Conservation (phyloP, 2,329 filamentous ascomycete genomes). For the Nectriaceae sp. region DNA sequence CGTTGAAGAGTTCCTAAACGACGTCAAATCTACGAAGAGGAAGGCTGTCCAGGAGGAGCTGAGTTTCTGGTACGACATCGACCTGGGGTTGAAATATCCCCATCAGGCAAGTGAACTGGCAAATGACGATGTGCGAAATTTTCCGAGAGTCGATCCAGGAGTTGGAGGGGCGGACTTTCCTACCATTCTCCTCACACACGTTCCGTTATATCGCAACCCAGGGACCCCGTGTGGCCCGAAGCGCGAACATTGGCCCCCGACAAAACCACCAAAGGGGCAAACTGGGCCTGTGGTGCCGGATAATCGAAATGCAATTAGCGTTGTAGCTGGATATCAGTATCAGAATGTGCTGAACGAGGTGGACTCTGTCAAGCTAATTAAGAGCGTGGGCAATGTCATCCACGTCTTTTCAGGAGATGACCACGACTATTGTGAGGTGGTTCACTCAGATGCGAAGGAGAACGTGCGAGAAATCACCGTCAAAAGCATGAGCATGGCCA, state of each 20-base stretch:
- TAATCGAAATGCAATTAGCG: conserved; percentile 74
- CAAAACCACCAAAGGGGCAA: conserved; percentile 61
- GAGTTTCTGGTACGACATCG: conserved; percentile 61
- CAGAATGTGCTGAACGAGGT: conserved; percentile 85
- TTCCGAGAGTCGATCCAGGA: conserved; percentile 41
- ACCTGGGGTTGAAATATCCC: conserved; percentile 54
- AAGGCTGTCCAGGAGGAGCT: conserved; percentile 72
- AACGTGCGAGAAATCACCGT: conserved; percentile 84
- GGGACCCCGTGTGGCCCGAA: conserved; percentile 86
- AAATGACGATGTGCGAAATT: conserved; percentile 39
- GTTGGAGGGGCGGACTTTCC: conserved; percentile 66
- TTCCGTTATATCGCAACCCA: conserved; percentile 80
- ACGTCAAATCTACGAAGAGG: conserved; percentile 64
- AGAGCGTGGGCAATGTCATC: conserved; percentile 77
- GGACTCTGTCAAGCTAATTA: conserved; percentile 74
- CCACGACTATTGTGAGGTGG: conserved; percentile 94
- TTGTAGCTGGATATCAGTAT: conserved; percentile 87
- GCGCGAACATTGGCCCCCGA: conserved; percentile 80
- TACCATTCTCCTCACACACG: conserved; percentile 86
- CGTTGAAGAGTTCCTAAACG: conserved; percentile 72
- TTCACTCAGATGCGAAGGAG: conserved; percentile 70
- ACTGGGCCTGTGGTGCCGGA: conserved; percentile 57
- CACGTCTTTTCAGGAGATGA: conserved; percentile 95
- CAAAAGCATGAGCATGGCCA: conserved; percentile 93
- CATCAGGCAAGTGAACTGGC: conserved; percentile 62